phyloP scores from a whole-genome alignment of 2,329 filamentous ascomycete species.

The Aureobasidium sp. region DNA sequence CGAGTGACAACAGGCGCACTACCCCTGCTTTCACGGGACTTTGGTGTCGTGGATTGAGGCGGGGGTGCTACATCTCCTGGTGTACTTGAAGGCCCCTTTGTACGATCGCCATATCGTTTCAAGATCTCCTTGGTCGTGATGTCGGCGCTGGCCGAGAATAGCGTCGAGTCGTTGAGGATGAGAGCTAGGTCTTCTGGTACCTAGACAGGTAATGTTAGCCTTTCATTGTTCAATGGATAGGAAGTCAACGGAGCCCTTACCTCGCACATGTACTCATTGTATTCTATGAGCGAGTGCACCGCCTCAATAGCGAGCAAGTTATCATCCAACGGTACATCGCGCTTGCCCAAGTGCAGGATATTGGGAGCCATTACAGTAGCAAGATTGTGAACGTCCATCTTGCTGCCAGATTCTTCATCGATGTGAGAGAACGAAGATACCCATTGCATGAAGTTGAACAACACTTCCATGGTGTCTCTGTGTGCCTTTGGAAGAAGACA shows the following conservation, averaged over 20 bases:
- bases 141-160: conserved; percentile 75
- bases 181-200: conserved; percentile 87
- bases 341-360: conserved; percentile 55
- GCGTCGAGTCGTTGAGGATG: conserved; percentile 70
- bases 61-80: conserved; percentile 25
- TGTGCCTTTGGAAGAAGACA: conserved; percentile 89
- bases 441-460: conserved; percentile 97
- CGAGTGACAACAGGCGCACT: conserved; percentile 52
- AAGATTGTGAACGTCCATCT: conserved; percentile 98
- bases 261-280: conserved; percentile 95
- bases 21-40: conserved; percentile 28
- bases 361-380: conserved; percentile 97
- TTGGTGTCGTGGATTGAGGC: conserved; percentile 19
- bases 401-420: conserved; percentile 92
- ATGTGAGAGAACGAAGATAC: conserved; percentile 94
- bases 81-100: conserved; percentile 39
- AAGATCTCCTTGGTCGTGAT: conserved; percentile 96
- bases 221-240: neutral
- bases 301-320: conserved; percentile 91
- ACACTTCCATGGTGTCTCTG: conserved; percentile 85
- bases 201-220: conserved; percentile 41
- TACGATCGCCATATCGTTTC: conserved; percentile 82
- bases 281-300: conserved; percentile 81
- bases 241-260: conserved; percentile 47
- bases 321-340: conserved; percentile 60